These are phyloP conservation scores for Trichophyton rubrum DNA, from an alignment of 2,329 filamentous ascomycete genomes.

Conservation along the genomic window DNA sequence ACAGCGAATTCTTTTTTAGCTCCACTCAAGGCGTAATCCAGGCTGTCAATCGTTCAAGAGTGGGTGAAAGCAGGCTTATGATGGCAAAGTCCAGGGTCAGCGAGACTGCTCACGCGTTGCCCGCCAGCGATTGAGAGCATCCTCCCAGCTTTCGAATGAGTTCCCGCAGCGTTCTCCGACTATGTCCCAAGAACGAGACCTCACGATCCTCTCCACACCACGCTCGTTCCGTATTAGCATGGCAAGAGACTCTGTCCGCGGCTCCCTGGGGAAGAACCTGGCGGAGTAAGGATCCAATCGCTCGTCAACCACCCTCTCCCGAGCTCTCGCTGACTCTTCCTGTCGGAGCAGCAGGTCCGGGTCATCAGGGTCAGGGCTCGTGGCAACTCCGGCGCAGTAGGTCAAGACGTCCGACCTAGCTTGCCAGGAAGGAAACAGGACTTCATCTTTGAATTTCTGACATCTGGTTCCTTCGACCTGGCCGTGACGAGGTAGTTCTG, in stretches of 20 bases:
- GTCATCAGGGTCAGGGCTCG: conserved; percentile 74
- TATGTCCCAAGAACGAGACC: conserved; percentile 68
- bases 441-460: conserved; percentile 56
- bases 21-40: background rate
- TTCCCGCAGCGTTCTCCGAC: conserved; percentile 62
- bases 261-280: conserved; percentile 60
- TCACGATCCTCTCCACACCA: conserved; percentile 64
- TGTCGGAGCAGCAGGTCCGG: conserved; percentile 60
- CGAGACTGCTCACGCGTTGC: conserved; percentile 18
- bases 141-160: conserved; percentile 49
- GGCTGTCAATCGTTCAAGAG: background rate
- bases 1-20: background rate
- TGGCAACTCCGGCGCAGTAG: conserved; percentile 82
- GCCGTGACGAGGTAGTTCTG: conserved; percentile 36
- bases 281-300: conserved; percentile 82
- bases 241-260: conserved; percentile 68
- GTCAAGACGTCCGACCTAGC: conserved; percentile 67
- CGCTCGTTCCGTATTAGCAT: conserved; percentile 55
- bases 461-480: conserved; percentile 54
- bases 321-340: conserved; percentile 55
- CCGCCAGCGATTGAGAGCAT: conserved; percentile 52
- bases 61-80: background rate
- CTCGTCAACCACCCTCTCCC: conserved; percentile 70
- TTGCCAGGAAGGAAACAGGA: conserved; percentile 84
- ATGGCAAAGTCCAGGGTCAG: background rate